Percentiles rank a stretch among this genome's conserved stretches.
phyloP scores from a whole-genome alignment of 176 grass and related monocot species.

The Miscanthus lutarioriparius region DNA sequence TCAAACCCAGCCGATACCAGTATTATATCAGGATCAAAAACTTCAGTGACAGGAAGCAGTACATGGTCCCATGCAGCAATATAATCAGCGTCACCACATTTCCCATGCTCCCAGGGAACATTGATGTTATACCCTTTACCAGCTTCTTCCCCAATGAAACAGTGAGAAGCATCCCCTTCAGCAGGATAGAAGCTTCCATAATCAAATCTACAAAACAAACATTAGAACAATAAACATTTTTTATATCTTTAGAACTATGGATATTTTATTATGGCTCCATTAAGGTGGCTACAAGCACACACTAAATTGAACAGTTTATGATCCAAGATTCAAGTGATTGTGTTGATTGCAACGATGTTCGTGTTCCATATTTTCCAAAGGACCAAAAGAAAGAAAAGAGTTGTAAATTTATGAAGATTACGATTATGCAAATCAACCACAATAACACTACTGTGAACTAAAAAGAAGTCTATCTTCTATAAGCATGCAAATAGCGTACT shows the following conservation, averaged over 20 bases:
- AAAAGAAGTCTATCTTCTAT: constrained; percentile 7
- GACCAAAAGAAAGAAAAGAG: background rate
- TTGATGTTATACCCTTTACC: constrained; percentile 98
- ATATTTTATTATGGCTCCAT: background rate
- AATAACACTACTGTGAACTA: constrained; percentile 3
- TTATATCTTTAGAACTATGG: background rate
- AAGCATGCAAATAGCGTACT: constrained; percentile 5
- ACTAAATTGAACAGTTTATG: background rate
- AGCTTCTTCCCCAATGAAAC: constrained; percentile 78
- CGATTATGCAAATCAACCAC: background rate
- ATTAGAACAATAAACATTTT: constrained; percentile 8
- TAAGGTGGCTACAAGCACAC: constrained; percentile 4
- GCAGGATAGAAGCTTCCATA: constrained; percentile 82
- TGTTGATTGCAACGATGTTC: background rate
- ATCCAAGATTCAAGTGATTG: background rate
- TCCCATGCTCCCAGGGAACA: constrained; percentile 94
- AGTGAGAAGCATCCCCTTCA: constrained; percentile 74
- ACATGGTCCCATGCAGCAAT: constrained; percentile 86
- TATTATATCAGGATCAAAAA: constrained; percentile 84
- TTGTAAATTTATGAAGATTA: background rate
- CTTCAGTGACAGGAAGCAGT: constrained; percentile 71
- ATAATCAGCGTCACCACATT: constrained; percentile 90
- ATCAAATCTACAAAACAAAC: constrained; percentile 74
- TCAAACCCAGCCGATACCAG: constrained; percentile 95
- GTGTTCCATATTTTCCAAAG: background rate